These are phyloP conservation scores for Perilla frutescens DNA, from an alignment of 257 asterid species.

Conservation along the genomic window DNA sequence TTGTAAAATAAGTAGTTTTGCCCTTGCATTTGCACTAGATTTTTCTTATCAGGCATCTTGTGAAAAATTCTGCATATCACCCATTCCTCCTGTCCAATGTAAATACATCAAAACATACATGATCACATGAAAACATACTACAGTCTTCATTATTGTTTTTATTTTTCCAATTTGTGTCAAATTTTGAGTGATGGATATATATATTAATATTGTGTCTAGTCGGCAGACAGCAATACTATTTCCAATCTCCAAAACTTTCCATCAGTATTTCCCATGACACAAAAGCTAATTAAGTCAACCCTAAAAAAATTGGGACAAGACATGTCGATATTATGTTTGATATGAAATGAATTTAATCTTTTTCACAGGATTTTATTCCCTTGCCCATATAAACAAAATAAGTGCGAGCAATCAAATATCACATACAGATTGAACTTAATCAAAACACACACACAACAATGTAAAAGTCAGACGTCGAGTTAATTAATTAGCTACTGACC, in stretches of 20 bases:
- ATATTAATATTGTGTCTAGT: constrained; percentile 30
- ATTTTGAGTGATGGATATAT: too few relatives aligned
- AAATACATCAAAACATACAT: too few relatives aligned
- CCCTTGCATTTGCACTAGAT: constrained; percentile 46
- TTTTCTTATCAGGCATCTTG: constrained; percentile 63
- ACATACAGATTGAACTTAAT: too few relatives aligned
- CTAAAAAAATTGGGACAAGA: constrained; percentile 31
- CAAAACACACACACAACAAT: too few relatives aligned
- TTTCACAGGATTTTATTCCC: background rate
- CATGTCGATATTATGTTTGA: background rate
- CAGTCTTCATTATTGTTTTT: background rate
- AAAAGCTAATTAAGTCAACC: constrained; percentile 42
- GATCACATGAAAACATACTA: background rate
- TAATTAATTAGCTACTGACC: constrained; percentile 33
- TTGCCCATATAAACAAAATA: background rate
- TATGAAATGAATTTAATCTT: background rate
- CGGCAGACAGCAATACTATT: constrained; percentile 35
- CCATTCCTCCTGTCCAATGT: constrained; percentile 73
- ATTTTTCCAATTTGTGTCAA: background rate
- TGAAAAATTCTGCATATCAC: constrained; percentile 75
- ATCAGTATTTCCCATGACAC: constrained; percentile 31
- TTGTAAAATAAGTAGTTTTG: constrained; percentile 39
- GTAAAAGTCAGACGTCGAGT: too few relatives aligned
- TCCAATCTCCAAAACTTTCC: constrained; percentile 14
- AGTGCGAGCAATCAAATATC: too few relatives aligned